Base-by-base conservation (phyloP, 1,284 basidiomycete genomes). In the Lignosus rhinocerotis region DNA sequence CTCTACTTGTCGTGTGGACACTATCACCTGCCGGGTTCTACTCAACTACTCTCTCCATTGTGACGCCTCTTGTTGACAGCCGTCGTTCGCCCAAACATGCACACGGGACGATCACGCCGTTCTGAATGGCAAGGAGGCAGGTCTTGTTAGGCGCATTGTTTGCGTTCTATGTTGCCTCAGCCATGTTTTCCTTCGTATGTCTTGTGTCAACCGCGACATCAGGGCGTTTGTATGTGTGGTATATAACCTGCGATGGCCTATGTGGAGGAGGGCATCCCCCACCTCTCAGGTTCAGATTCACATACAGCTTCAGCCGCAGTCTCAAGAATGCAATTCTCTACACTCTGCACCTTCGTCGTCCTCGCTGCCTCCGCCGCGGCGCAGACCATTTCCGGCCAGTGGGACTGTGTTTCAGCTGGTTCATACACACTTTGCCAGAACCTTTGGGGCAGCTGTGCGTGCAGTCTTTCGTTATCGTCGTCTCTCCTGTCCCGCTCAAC, bases 391-490 rank as follows among this genome's bases (percentile, higher is more conserved):
- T 72, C 73, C 10, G 81, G 82, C 14, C 74, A 73, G 56, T 80
- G 69, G 51, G 69, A 74, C 60, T 84, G 82, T 65, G 59, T 71
- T 41, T 69, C 79, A 0, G 79, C 78, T 9, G 82, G 81, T 2
- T 67, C 71, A 16, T 85, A 74, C 68, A 78, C 76, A 0, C 76
- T 84, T 42, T 85, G 83, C 69, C 80, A 84, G 67, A 83, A 85
- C 69, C 76, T 82, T 10, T 85, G 83, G 83, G 82, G 82, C 17
- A 66, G 69, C 53, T 57, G 79, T 81, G 62, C 52, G 76, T 69
- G n/a, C 5, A 6, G 6, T n/a, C 36, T 11, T 36, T 6, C 25
- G 25, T 25, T 25, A 25, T 25, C 25, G 25, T 25, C 25, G 25
- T 25, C 25, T 25, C 34, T 39, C 36, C 11, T n/a, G 11, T 39